Evolutionary conservation across 441 rosid species (phyloP).

Genomic region (Monsonia emarginata): DNA sequence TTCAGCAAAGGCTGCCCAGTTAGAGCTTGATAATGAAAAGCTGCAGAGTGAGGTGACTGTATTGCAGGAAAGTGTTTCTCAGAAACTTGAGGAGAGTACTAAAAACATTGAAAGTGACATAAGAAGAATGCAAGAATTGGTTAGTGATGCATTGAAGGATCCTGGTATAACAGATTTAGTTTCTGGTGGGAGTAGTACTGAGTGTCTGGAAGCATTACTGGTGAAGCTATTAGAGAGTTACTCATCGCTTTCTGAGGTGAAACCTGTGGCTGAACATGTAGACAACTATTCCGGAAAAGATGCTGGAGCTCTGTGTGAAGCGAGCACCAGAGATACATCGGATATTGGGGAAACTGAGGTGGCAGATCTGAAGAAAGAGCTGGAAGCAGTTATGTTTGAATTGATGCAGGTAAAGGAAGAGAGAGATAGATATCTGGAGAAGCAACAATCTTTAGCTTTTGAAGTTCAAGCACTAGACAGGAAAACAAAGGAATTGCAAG

Average conservation of each 20-base stretch:
- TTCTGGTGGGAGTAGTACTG: slow-evolving; percentile 36
- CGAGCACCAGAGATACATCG: slow-evolving; percentile 32
- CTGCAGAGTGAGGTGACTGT: slow-evolving; percentile 41
- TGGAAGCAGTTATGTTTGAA: slow-evolving; percentile 55
- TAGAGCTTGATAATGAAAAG: slow-evolving; percentile 50
- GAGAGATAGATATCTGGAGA: slow-evolving; percentile 52
- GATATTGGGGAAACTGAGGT: slow-evolving; percentile 33
- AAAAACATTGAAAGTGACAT: slow-evolving; percentile 41
- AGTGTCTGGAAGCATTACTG: slow-evolving; percentile 57
- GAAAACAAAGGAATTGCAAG: slow-evolving; percentile 56
- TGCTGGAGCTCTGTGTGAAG: slow-evolving; percentile 27
- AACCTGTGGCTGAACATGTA: slow-evolving; percentile 28
- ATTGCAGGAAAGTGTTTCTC: slow-evolving; percentile 48
- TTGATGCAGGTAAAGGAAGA: slow-evolving; percentile 57
- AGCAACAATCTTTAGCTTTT: slow-evolving; percentile 47
- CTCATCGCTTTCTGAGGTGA: slow-evolving; percentile 23
- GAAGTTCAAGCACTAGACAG: slow-evolving; percentile 55
- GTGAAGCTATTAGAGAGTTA: slow-evolving; percentile 61
- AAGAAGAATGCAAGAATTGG: slow-evolving; percentile 46
- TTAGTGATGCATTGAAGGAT: slow-evolving; percentile 53
- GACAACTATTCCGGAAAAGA: slow-evolving; percentile 23
- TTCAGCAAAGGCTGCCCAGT: slow-evolving; percentile 33
- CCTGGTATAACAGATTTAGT: slow-evolving; percentile 36
- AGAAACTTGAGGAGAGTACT: slow-evolving; percentile 40
- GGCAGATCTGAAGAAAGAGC: slow-evolving; percentile 50